Percentiles rank a stretch among this genome's conserved stretches.
These are phyloP conservation scores for Babesia ovata DNA, from an alignment of 169 alveolate genomes.

Conservation along the genomic window DNA sequence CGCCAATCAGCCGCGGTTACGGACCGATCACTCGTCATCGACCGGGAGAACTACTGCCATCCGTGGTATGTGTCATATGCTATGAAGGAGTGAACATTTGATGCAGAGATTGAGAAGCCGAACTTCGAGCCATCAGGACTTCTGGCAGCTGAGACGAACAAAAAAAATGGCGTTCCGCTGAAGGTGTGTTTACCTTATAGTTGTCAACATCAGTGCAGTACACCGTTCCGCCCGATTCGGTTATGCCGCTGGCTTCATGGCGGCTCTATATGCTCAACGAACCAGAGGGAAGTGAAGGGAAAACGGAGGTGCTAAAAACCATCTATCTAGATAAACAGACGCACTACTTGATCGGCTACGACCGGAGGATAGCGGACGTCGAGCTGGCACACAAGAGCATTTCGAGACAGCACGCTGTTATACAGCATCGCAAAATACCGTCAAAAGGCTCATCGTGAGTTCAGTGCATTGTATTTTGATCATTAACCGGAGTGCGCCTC, in stretches of 20 bases:
- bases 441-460: slow-evolving; percentile 52
- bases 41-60: not conserved
- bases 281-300: slow-evolving; percentile 18
- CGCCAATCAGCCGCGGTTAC: not conserved
- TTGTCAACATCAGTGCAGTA: slow-evolving; percentile 64
- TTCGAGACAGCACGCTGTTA: slow-evolving; percentile 96
- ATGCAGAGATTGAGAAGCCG: slow-evolving; percentile 54
- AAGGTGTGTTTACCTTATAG: slow-evolving; percentile 57
- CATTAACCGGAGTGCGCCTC: too few relatives aligned
- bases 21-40: not conserved
- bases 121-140: slow-evolving; percentile 89
- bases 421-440: slow-evolving; percentile 86
- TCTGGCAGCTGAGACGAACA: slow-evolving; percentile 79
- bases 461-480: too few relatives aligned
- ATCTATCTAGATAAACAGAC: slow-evolving; percentile 75
- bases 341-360: slow-evolving; percentile 91
- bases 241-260: slow-evolving; percentile 81
- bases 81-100: not conserved
- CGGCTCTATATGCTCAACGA: slow-evolving; percentile 81
- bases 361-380: slow-evolving; percentile 89
- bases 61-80: not conserved
- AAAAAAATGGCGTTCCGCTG: slow-evolving; percentile 74
- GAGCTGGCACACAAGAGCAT: slow-evolving; percentile 83
- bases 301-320: slow-evolving; percentile 67
- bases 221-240: slow-evolving; percentile 80